phyloP scores from a whole-genome alignment of 129 eudicot species.

The Tanacetum coccineum region DNA sequence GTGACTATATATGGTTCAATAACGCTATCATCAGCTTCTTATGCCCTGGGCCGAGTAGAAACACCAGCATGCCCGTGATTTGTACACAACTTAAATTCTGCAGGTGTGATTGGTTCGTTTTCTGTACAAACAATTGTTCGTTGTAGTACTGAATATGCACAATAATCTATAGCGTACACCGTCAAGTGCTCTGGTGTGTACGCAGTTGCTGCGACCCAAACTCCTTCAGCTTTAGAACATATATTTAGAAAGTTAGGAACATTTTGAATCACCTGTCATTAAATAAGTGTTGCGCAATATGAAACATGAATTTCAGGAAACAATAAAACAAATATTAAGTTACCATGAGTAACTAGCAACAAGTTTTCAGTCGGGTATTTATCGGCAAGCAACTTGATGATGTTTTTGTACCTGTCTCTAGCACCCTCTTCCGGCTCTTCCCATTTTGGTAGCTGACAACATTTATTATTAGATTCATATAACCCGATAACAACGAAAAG shows the following conservation, averaged over 20 bases:
- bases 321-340: constrained; percentile 1
- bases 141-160: constrained; percentile 45
- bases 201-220: constrained; percentile 47
- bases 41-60: neutral
- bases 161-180: too few species aligned
- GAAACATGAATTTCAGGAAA: constrained; percentile 2
- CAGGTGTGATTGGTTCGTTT: constrained; percentile 30
- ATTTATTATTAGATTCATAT: too few species aligned
- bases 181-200: too few species aligned
- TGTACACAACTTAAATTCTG: constrained; percentile 31
- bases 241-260: neutral
- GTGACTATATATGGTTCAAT: constrained; percentile 9
- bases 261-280: neutral
- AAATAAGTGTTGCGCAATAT: neutral
- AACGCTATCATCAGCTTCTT: neutral
- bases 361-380: constrained; percentile 80
- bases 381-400: constrained; percentile 76
- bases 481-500: too few species aligned
- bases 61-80: constrained; percentile 43
- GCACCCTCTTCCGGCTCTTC: constrained; percentile 55
- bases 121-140: constrained; percentile 35
- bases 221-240: constrained; percentile 60
- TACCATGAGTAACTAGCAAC: too few species aligned
- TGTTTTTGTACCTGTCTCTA: constrained; percentile 52
- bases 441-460: too few species aligned